phyloP scores from a whole-genome alignment of 139 green algal genomes.

The Closterium sp. region DNA sequence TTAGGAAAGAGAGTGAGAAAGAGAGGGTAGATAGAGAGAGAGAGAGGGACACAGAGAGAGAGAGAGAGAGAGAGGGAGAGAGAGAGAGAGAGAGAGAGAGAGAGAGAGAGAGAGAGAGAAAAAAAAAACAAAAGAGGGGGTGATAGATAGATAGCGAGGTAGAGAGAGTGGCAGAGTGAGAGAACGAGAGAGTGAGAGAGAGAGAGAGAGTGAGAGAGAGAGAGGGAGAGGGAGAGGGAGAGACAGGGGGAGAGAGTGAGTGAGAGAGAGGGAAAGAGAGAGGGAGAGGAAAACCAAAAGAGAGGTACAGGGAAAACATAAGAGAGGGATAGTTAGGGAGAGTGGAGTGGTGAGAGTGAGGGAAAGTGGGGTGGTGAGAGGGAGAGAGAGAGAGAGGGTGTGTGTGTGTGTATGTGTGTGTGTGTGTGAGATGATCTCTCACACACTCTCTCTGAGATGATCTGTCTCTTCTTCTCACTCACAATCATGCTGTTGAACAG shows the following conservation, averaged over 20 bases:
- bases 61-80: not conserved
- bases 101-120: not conserved
- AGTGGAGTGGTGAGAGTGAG: not conserved
- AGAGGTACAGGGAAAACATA: not conserved
- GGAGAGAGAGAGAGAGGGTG: constrained; percentile 8
- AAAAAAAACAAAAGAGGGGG: not conserved
- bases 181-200: not conserved
- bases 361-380: not conserved
- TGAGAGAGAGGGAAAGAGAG: not conserved
- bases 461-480: no score
- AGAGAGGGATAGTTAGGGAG: not conserved
- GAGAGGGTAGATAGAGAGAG: not conserved
- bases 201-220: not conserved
- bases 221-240: not conserved
- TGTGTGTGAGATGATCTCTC: no score
- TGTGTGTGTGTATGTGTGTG: no score
- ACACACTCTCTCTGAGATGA: no score
- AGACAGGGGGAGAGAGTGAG: not conserved
- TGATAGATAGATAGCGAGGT: not conserved
- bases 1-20: not conserved
- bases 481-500: no score
- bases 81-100: not conserved
- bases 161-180: constrained; percentile 4
- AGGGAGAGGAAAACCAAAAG: not conserved
- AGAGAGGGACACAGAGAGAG: not conserved